Evolutionary conservation across 768 basidiomycete species (phyloP).

Genomic region (Rhodosporidiobolus odoratus): DNA sequence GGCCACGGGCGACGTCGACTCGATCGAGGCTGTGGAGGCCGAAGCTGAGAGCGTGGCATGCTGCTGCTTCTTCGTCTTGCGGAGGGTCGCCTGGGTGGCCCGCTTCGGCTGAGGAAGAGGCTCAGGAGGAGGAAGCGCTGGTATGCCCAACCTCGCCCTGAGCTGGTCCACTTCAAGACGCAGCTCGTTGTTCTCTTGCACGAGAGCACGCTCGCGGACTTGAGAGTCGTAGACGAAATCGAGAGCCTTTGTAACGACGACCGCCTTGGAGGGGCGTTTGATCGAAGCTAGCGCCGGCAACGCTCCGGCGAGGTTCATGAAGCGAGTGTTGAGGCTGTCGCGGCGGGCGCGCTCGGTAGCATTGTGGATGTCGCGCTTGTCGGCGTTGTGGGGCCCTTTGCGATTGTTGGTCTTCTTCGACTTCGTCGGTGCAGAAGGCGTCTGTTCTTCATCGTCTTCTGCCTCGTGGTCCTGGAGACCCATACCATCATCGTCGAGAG

Average conservation of each 20-base stretch:
- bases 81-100: constrained; percentile 23
- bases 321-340: constrained; percentile 87
- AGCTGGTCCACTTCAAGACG: constrained; percentile 89
- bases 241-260: constrained; percentile 93
- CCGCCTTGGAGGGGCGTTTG: constrained; percentile 89
- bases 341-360: constrained; percentile 90
- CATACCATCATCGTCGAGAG: constrained; percentile 14
- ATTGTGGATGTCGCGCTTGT: constrained; percentile 92
- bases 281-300: constrained; percentile 86
- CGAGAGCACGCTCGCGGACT: constrained; percentile 71
- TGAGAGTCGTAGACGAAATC: constrained; percentile 68
- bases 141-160: constrained; percentile 69
- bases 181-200: constrained; percentile 79
- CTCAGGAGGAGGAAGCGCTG: constrained; percentile 41
- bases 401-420: constrained; percentile 23
- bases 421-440: background rate
- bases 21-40: background rate
- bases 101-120: constrained; percentile 15
- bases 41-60: background rate
- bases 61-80: constrained; percentile 12
- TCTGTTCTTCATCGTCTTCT: constrained; percentile 7
- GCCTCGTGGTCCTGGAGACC: constrained; percentile 7
- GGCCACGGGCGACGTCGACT: background rate
- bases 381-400: constrained; percentile 55
- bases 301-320: constrained; percentile 69